These are phyloP conservation scores for Globisporangium nunn DNA, from an alignment of 352 stramenopile species.

Conservation along the genomic window DNA sequence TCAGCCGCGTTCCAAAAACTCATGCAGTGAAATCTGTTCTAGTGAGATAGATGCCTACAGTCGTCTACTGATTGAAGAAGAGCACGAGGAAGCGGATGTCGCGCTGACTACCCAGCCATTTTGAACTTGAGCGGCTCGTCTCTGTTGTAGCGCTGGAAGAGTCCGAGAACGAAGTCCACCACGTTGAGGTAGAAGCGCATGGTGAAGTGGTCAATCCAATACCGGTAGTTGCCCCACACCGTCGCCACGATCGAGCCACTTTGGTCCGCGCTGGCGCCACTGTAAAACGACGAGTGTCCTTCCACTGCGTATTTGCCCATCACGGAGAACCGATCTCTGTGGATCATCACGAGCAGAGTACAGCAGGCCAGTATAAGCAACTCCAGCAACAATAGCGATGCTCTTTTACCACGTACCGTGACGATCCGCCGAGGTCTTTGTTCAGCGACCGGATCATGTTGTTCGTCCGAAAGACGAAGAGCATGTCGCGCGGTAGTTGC, in stretches of 20 bases:
- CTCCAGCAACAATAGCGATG: not conserved
- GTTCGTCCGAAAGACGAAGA: constrained; percentile 89
- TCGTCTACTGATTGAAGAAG: not conserved
- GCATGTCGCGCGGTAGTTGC: constrained; percentile 83
- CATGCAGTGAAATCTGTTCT: constrained; percentile 18
- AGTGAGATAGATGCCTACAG: not conserved
- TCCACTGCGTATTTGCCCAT: constrained; percentile 69
- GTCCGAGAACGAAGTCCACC: constrained; percentile 43
- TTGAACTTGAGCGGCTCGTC: constrained; percentile 33
- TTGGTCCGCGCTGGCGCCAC: constrained; percentile 5
- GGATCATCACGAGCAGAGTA: not conserved
- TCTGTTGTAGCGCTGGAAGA: constrained; percentile 30
- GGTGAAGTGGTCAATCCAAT: constrained; percentile 64
- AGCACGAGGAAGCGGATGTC: not conserved
- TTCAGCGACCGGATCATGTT: constrained; percentile 89
- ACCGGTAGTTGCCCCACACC: constrained; percentile 21
- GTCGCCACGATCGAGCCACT: constrained; percentile 3
- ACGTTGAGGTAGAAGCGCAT: constrained; percentile 53
- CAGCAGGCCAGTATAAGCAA: not conserved
- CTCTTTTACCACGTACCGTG: constrained; percentile 20
- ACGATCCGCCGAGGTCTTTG: constrained; percentile 80
- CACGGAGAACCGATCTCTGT: constrained; percentile 64
- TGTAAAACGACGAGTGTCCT: constrained; percentile 47
- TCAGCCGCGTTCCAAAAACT: constrained; percentile 37
- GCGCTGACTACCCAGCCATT: constrained; percentile 14